Base-by-base conservation (phyloP, 2,329 filamentous ascomycete genomes). In the Fusarium citri region DNA sequence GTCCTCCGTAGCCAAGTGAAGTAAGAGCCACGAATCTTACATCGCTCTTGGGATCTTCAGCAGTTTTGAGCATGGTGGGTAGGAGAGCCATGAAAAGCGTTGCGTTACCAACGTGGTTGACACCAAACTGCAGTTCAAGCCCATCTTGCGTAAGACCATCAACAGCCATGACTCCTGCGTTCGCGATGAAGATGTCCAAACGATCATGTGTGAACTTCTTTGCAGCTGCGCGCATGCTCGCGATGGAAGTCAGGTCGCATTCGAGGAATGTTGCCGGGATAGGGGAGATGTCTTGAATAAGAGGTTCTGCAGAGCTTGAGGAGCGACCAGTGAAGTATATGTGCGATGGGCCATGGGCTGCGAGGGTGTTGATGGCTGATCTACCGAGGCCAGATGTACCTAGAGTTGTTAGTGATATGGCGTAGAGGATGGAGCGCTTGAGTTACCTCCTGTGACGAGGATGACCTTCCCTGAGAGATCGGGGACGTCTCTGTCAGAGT, bases 281-380 rank as follows among this genome's bases (percentile, higher is more conserved):
- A 2, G 59, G 31, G 55, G 64, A 82, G 73, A 63, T 48, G 8
- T 83, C 79, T 5, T 79, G 77, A 18, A 83, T 76, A 43, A 87
- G 83, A 11, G 82, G 79, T 10, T 81, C 78, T 22, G 79, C 82
- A 14, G 82, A 82, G 47, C 82, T 78, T 43, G 74, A 77, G 22
- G 79, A 84, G 47, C 86, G 83, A 4, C 85, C 85, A 16, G 82
- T 85, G 61, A 89, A 82, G 77, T 85, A 88, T 64, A 89, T 84
- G 59, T 86, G 83, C 1, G 79, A 77, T 3, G 87, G 86, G 10
- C 79, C 74, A 72, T 88, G 86, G 15, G 66, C 67, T 20, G 72
- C 64, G 37, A 78, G 70, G 9, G 78, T 72, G 8, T 73, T 62
- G 5, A 78, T 69, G 6, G 77, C 68, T 1, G 74, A 69, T 22